Evolutionary conservation across 306 rosid genomes (phyloP).

Genomic region (Cicer cuneatum): DNA sequence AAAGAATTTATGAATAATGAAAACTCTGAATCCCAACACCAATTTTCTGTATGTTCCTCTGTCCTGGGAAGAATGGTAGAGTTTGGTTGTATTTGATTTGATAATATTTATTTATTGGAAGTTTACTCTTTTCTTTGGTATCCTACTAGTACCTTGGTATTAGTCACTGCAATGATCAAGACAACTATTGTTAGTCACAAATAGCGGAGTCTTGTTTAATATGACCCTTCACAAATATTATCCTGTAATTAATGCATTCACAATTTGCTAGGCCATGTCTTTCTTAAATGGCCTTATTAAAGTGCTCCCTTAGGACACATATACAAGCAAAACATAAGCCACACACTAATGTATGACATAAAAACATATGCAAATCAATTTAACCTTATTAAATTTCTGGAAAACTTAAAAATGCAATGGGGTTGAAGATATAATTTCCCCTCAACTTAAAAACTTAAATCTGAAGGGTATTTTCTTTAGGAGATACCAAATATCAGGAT

Average conservation of each 20-base stretch:
- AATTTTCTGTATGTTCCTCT: conserved; percentile 54
- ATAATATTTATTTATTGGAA: conserved; percentile 9
- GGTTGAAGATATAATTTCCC: not conserved
- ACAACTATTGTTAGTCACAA: no score
- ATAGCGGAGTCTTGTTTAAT: no score
- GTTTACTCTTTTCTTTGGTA: not conserved
- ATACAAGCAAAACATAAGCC: not conserved
- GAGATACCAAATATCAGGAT: not conserved
- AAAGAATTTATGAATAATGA: conserved; percentile 52
- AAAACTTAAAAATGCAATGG: not conserved
- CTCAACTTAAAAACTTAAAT: not conserved
- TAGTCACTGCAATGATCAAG: no score
- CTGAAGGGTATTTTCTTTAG: not conserved
- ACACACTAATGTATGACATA: no score
- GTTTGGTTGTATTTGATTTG: conserved; percentile 39
- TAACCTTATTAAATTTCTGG: not conserved
- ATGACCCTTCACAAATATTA: no score
- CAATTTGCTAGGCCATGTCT: not conserved
- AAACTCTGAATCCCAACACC: conserved; percentile 52
- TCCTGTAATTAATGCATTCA: no score
- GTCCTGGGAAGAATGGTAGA: conserved; percentile 59
- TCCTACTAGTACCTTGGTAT: not conserved
- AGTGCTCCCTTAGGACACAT: not conserved
- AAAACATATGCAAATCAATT: no score
- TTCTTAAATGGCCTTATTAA: not conserved